Evolutionary conservation across 2,329 filamentous ascomycete genomes (phyloP), one percentile per base, ranked within the genome.

Genomic region (Claviceps cyperi): DNA sequence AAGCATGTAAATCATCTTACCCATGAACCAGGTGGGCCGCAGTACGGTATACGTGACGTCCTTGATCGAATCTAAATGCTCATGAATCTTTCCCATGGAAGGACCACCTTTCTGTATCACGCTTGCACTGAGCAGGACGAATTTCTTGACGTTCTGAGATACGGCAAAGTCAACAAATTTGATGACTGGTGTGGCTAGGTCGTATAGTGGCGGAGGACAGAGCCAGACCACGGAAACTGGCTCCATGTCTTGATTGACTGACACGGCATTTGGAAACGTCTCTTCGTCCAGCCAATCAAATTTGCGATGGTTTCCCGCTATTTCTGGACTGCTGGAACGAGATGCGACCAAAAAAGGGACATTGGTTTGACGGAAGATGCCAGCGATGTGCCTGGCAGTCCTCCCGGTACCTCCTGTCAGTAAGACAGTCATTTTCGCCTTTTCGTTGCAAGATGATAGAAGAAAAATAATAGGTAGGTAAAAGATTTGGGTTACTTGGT

Each of bases 21-120:
- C 45, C 45, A 47, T 47, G 19, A 47, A 47, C 45, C 45, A 47
- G 21, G 35, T 47, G 21, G 45, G 45, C 6, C 45, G 45, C 35
- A 47, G 45, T n/a, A 47, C 45, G 3, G 45, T 17, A 21, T 47
- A 47, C 11, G 22, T 38, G 45, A 47, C 21, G 13, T 13, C 19
- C 35, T 15, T 15, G 17, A 47, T 15, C 5, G 35, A 43, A 36
- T 41, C 47, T 7, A 49, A 28, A 3, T 49, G 47, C 3, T 3
- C 38, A 36, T 49, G 47, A 21, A 49, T 49, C 13, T 35, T 17
- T 4, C 47, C 47, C 47, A 49, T 49, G 19, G 47, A 28, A 21
- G 47, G 47, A 36, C 39, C 47, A 3, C 47, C 47, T 22, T 43
- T 35, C 15, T 49, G 28, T 8, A 49, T 22, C n/a, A 43, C 43